Evolutionary conservation across 345 rosid genomes (phyloP).

Genomic region (Linum trigynum): DNA sequence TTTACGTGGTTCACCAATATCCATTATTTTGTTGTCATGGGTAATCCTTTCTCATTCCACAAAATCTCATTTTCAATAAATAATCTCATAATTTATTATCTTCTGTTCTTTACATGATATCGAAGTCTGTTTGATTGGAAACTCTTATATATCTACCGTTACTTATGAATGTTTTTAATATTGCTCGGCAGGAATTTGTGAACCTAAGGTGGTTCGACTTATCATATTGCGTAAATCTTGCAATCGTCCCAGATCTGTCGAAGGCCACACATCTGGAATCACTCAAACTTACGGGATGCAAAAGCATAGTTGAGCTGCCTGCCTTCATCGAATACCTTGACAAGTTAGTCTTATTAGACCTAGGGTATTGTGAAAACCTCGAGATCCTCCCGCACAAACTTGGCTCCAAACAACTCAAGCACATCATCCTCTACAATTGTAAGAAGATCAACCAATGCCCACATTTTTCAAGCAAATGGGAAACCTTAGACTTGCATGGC

Average conservation of each 20-base stretch:
- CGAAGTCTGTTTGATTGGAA: no score
- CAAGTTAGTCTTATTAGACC: neutral
- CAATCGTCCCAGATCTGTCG: neutral
- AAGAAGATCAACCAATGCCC: neutral
- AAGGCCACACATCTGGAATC: neutral
- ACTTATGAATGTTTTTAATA: neutral
- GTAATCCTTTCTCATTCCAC: no score
- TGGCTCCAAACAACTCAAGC: neutral
- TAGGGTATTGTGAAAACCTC: neutral
- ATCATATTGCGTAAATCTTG: neutral
- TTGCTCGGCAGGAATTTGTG: neutral
- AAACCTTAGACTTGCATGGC: neutral
- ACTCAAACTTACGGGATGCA: neutral
- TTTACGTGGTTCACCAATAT: no score
- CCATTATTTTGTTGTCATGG: no score
- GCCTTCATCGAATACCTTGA: neutral
- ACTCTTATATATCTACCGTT: neutral
- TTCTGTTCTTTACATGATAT: no score
- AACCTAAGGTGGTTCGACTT: neutral
- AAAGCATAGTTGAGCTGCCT: neutral
- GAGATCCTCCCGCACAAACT: neutral
- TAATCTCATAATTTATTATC: no score
- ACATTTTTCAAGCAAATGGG: neutral
- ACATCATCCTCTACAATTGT: neutral
- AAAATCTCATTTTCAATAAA: no score